Evolutionary conservation across 345 rosid genomes (phyloP).

Genomic region (Anacardium occidentale): DNA sequence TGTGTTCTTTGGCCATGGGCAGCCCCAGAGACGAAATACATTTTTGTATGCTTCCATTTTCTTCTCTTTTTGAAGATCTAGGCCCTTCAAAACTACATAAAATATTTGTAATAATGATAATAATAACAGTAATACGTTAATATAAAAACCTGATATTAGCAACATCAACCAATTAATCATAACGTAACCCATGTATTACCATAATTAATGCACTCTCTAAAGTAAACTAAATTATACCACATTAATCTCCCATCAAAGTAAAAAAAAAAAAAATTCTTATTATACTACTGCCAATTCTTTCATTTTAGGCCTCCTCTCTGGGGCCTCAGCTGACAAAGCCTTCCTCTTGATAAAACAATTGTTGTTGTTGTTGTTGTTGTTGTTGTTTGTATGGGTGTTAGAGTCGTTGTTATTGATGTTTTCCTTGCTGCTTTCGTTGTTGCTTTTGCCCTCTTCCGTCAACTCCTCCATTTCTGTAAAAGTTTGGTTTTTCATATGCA

Average conservation of each 20-base stretch:
- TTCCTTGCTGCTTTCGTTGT: too few relatives aligned
- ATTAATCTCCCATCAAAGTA: background rate
- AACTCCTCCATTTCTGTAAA: background rate
- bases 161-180: background rate
- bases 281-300: constrained; percentile 34
- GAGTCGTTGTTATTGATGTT: background rate
- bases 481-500: constrained; percentile 18
- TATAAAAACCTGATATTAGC: background rate
- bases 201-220: background rate
- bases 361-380: too few relatives aligned
- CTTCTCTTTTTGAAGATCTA: too few relatives aligned
- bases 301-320: constrained; percentile 37
- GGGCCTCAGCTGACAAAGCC: constrained; percentile 35
- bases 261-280: background rate
- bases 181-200: background rate
- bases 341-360: constrained; percentile 35
- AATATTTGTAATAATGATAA: too few relatives aligned
- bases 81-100: too few relatives aligned
- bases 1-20: too few relatives aligned
- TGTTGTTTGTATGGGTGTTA: constrained; percentile 14
- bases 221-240: background rate
- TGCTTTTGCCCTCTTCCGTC: background rate
- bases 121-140: background rate
- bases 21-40: too few relatives aligned
- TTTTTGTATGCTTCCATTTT: too few relatives aligned